phyloP scores from a whole-genome alignment of 208 protist genomes.

The Trichomonas vaginalis region DNA sequence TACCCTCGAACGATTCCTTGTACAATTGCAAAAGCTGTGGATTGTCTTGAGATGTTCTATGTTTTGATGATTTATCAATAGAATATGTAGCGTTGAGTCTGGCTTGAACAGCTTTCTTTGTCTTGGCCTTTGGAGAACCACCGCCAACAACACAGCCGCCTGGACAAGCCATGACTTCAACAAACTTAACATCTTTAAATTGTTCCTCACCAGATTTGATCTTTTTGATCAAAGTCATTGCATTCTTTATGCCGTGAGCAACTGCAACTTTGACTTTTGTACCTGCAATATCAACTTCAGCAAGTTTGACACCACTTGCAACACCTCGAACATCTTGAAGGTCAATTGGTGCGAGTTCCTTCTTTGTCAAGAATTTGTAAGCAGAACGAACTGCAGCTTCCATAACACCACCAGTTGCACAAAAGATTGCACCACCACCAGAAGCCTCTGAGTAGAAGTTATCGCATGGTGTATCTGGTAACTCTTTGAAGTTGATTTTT shows the following conservation, averaged over 20 bases:
- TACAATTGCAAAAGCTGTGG: not conserved
- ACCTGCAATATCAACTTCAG: constrained; percentile 6
- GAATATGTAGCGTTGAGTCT: not conserved
- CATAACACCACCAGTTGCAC: not conserved
- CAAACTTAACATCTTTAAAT: not conserved
- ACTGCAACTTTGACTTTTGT: not conserved
- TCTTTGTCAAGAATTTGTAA: not conserved
- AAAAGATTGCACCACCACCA: not conserved
- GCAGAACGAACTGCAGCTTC: not conserved
- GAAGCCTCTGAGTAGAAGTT: not conserved
- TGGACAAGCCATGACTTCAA: not conserved
- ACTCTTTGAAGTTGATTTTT: not conserved
- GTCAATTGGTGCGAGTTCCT: not conserved
- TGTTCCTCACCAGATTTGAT: not conserved
- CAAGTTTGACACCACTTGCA: constrained; percentile 21
- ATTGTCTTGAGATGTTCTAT: not conserved
- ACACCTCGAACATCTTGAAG: not conserved
- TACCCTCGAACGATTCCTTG: not conserved
- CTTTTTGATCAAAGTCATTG: not conserved
- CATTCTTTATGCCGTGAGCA: not conserved
- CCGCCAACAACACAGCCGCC: not conserved
- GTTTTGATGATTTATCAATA: not conserved
- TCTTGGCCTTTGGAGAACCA: not conserved
- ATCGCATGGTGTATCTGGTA: not conserved
- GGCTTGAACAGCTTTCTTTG: not conserved